Conservation (phyloP, 495 filamentous ascomycete species). For the Astrocystis sublimbata region DNA sequence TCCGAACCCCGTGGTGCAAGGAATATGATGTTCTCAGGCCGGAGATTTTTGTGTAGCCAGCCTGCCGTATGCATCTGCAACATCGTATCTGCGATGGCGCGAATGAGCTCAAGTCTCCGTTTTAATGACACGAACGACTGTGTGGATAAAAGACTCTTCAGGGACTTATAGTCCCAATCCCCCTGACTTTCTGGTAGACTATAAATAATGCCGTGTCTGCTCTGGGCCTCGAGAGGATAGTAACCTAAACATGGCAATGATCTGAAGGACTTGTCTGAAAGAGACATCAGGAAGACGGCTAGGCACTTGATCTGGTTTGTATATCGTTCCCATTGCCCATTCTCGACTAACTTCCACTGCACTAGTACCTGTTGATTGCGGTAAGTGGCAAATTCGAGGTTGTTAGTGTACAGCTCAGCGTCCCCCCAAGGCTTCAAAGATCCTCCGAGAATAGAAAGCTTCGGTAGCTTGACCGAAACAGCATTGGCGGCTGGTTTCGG, state of each 20-base stretch:
- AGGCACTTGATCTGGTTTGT: slow-evolving; percentile 20
- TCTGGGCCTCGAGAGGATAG: slow-evolving; percentile 15
- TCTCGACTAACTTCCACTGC: slow-evolving; percentile 26
- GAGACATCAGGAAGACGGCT: slow-evolving; percentile 21
- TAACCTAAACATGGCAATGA: slow-evolving; percentile 22
- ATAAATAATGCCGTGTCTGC: slow-evolving; percentile 20
- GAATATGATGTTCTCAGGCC: slow-evolving; percentile 41
- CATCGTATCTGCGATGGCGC: slow-evolving; percentile 34
- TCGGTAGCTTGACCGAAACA: slow-evolving; percentile 6
- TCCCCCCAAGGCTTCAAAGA: not conserved
- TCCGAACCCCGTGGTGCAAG: slow-evolving; percentile 14
- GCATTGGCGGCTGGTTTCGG: not conserved
- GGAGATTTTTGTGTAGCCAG: slow-evolving; percentile 43
- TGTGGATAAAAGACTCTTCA: slow-evolving; percentile 8
- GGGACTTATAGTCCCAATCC: slow-evolving; percentile 19
- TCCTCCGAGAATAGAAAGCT: slow-evolving; percentile 8
- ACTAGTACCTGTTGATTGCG: slow-evolving; percentile 20
- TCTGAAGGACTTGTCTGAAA: slow-evolving; percentile 20
- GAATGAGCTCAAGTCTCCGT: slow-evolving; percentile 22
- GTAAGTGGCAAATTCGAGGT: not conserved
- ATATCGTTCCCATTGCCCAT: slow-evolving; percentile 17
- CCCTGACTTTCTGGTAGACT: not conserved
- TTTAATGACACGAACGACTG: slow-evolving; percentile 1
- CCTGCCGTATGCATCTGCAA: slow-evolving; percentile 41
- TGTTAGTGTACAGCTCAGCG: not conserved